A percentile compares a stretch with the other conserved stretches of the same genome.
Conservation (phyloP, 306 rosid genomes). For the Rubus parviflorus region DNA sequence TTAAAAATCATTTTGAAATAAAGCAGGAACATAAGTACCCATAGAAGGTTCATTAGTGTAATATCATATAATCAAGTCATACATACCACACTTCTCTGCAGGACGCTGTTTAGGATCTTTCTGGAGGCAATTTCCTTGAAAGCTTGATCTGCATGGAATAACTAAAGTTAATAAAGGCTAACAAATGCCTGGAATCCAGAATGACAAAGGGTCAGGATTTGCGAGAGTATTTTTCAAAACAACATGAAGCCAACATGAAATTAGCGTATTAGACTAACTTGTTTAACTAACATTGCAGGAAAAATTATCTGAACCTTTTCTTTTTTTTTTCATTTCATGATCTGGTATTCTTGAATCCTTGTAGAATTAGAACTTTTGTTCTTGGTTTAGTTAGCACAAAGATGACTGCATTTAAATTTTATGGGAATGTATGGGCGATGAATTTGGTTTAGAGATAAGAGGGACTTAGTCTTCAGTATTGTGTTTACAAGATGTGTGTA, state of each 20-base stretch:
- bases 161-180: conserved; percentile 27
- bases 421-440: not conserved
- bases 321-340: not conserved
- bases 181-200: conserved; percentile 21
- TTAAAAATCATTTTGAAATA: not conserved
- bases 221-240: not conserved
- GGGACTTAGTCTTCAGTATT: not conserved
- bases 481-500: not conserved
- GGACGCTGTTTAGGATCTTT: conserved; percentile 67
- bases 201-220: conserved; percentile 19
- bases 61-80: conserved; percentile 10
- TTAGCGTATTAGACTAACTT: not conserved
- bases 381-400: not conserved
- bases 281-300: not conserved
- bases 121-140: conserved; percentile 93
- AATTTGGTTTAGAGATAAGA: not conserved
- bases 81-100: conserved; percentile 63
- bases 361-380: not conserved
- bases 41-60: not conserved
- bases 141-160: conserved; percentile 58
- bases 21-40: not conserved
- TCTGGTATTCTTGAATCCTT: not conserved
- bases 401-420: not conserved
- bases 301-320: not conserved
- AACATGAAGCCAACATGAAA: not conserved